These are phyloP conservation scores for Cubamyces sp. DNA, from an alignment of 768 basidiomycete species.

Conservation along the genomic window DNA sequence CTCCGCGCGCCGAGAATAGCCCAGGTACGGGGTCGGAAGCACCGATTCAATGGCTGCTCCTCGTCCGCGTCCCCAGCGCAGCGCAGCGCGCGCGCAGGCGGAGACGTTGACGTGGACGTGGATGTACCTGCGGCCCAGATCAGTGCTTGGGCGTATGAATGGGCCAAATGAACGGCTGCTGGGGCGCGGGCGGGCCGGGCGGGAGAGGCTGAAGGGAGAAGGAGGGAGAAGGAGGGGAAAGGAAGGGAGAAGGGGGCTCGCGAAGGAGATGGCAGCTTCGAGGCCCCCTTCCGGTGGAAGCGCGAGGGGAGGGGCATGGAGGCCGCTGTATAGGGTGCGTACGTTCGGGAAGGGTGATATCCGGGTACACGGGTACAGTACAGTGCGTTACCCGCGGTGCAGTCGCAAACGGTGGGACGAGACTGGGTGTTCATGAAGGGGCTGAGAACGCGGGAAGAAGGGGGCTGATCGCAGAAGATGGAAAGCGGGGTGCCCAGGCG, in stretches of 20 bases:
- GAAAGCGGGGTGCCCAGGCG: constrained; percentile 6
- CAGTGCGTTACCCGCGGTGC: neutral
- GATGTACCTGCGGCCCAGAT: neutral
- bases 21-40: too few species aligned
- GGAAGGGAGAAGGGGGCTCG: neutral
- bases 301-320: neutral
- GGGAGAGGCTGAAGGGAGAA: neutral
- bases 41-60: too few species aligned
- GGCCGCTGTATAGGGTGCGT: neutral
- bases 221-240: too few species aligned
- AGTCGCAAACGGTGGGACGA: neutral
- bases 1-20: too few species aligned
- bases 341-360: constrained; percentile 5
- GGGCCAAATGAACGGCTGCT: neutral
- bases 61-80: too few species aligned
- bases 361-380: constrained; percentile 2
- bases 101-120: neutral
- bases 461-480: constrained; percentile 15
- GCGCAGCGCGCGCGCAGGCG: too few species aligned
- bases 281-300: neutral
- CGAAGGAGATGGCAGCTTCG: neutral
- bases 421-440: constrained; percentile 7
- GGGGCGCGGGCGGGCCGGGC: neutral
- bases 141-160: neutral
- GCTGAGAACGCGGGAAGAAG: neutral